A percentile compares a stretch with the other conserved stretches of the same genome.
Evolutionary conservation across 2,329 filamentous ascomycete genomes (phyloP).

Genomic region (Claviceps sp.): DNA sequence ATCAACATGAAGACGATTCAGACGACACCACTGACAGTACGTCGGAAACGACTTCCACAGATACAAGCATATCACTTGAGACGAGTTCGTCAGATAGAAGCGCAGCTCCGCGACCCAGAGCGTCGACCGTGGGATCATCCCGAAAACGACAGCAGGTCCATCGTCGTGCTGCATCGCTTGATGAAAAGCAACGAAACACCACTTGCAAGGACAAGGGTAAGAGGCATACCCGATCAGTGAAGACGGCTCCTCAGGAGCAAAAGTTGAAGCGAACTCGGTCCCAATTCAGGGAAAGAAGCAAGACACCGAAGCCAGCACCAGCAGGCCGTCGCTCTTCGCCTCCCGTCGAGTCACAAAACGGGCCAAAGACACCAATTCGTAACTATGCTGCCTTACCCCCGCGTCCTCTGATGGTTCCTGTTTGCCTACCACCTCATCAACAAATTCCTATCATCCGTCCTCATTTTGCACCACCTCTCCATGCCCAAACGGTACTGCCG

Average conservation of each 20-base stretch:
- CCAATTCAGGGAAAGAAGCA: background rate
- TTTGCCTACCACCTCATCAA: background rate
- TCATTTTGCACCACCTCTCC: background rate
- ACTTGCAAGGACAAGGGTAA: background rate
- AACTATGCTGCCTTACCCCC: background rate
- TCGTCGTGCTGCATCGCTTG: background rate
- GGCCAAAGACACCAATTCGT: background rate
- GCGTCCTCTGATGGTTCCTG: background rate
- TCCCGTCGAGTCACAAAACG: background rate
- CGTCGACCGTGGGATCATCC: background rate
- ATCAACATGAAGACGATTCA: background rate
- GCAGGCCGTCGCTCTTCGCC: background rate
- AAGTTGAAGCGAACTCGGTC: background rate
- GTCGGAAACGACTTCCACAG: background rate
- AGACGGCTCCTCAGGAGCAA: background rate
- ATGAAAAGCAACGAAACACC: background rate
- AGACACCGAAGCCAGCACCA: background rate
- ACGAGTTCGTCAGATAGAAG: background rate
- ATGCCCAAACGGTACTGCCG: background rate
- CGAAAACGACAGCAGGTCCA: slow-evolving; percentile 1
- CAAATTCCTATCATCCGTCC: background rate
- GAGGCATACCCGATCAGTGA: background rate
- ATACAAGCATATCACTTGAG: background rate
- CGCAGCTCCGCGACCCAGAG: background rate
- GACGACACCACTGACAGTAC: slow-evolving; percentile 1